Conservation (phyloP, 352 stramenopile genomes). For the Globisporangium parvum region DNA sequence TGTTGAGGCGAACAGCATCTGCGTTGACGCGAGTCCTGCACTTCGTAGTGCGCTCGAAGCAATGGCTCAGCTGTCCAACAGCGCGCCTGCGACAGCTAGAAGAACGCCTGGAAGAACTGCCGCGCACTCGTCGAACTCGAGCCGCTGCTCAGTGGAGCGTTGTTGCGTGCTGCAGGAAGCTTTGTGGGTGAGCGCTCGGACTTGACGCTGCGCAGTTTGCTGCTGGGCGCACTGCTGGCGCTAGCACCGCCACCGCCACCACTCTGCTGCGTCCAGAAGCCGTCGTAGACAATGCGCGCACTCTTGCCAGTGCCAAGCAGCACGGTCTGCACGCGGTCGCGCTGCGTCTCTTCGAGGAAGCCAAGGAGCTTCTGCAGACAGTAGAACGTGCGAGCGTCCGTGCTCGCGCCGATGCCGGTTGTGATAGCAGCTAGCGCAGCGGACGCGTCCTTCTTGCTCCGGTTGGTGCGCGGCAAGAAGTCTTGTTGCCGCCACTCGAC, state of each 20-base stretch:
- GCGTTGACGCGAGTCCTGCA: too few species aligned
- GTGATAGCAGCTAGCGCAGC: background rate
- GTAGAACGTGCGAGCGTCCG: conserved; percentile 43
- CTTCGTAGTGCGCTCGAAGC: too few species aligned
- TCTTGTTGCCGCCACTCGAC: conserved; percentile 55
- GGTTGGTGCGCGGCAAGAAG: conserved; percentile 8
- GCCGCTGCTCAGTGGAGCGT: background rate
- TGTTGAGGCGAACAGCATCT: background rate
- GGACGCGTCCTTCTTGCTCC: conserved; percentile 8
- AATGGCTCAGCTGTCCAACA: background rate
- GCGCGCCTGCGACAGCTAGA: background rate
- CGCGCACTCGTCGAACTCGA: background rate
- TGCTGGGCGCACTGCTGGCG: background rate
- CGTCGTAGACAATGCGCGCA: conserved; percentile 43
- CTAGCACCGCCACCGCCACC: background rate
- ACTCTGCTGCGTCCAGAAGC: conserved; percentile 52
- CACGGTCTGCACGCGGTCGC: conserved; percentile 46
- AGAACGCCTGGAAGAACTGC: conserved; percentile 17
- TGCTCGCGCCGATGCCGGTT: conserved; percentile 2
- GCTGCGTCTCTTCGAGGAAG: conserved; percentile 49
- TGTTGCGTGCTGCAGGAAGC: background rate
- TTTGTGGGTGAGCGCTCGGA: background rate
- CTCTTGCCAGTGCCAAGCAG: conserved; percentile 53
- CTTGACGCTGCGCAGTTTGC: background rate
- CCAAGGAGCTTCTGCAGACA: conserved; percentile 60